Base-by-base conservation (phyloP, 108 stramenopile genomes). In the Mayamaea pseudoterrestris region DNA sequence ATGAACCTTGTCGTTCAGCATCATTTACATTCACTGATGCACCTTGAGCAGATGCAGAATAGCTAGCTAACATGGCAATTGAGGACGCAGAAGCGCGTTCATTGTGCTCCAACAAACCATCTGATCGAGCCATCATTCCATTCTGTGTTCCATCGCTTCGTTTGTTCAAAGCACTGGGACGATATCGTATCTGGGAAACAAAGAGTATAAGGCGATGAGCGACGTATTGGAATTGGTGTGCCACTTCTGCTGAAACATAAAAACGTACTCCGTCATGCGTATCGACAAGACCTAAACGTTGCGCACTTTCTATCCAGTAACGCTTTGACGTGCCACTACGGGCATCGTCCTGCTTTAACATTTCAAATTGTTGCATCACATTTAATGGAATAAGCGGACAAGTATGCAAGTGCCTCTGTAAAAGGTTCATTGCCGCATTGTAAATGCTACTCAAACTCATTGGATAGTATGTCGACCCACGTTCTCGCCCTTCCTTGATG, bases 291-390 rank as follows among this genome's bases (percentile, higher is more conserved):
- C 86, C 86, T 41, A 88, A 55, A 30, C 61, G 61, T 6, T 66
- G 31, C 3, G 86, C 78, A 30, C 63, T 61, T 16, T 83, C 69
- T 14, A 69, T 67, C 86, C 86, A 88, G 60, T 88, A 88, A 56
- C 71, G 68, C 56, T 87, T 87, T 25, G 85, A 82, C 25, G 85
- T 81, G 17, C 85, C 85, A 50, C 71, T 73, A 3, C 85, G 73
- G 14, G 76, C 78, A 61, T 77, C 76, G 44, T 81, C 78, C 16
- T 57, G 34, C 58, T 87, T 87, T 53, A 87, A 68, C 13, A 71
- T 76, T 49, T 82, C 73, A 42, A 80, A 87, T 30, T 65, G 73
- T 7, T 53, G 35, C 64, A 86, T 64, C 21, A 82, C 73, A 1
- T 72, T 76, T 5, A 58, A 49, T 5, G 78, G 75, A 11, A 87